Conservation (phyloP, 1,139 yeast genomes). For the Geotrichum candidum region DNA sequence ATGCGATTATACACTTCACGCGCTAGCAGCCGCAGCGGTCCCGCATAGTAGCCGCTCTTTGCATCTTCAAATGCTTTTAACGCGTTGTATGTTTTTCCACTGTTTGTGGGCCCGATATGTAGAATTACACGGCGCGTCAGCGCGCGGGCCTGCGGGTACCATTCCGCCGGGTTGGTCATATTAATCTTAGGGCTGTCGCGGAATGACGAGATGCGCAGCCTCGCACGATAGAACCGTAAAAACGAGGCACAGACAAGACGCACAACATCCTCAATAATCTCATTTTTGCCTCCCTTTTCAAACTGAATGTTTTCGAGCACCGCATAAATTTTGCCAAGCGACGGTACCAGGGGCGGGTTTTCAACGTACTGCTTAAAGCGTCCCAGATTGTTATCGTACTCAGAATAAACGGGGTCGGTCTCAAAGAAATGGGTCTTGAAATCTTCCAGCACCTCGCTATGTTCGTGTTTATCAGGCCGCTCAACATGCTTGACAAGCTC, state of each 20-base stretch:
- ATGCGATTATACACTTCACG: slow-evolving; percentile 85
- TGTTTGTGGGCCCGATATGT: slow-evolving; percentile 97
- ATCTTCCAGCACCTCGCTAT: slow-evolving; percentile 7
- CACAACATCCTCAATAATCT: neutral
- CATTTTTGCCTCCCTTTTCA: neutral
- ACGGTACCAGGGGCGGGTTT: slow-evolving; percentile 19
- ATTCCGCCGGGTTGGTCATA: slow-evolving; percentile 54
- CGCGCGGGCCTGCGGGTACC: slow-evolving; percentile 85
- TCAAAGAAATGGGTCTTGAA: slow-evolving; percentile 7
- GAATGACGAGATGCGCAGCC: slow-evolving; percentile 8
- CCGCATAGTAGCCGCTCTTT: slow-evolving; percentile 86
- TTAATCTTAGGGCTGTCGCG: slow-evolving; percentile 15
- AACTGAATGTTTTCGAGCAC: slow-evolving; percentile 13
- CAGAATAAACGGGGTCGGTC: slow-evolving; percentile 7
- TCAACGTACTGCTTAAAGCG: slow-evolving; percentile 10
- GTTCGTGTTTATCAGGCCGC: neutral
- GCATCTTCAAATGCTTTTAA: slow-evolving; percentile 61
- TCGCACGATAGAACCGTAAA: slow-evolving; percentile 15
- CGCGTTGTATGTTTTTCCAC: slow-evolving; percentile 92
- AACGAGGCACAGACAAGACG: slow-evolving; percentile 9
- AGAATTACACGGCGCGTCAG: slow-evolving; percentile 70
- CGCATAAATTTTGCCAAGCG: slow-evolving; percentile 12
- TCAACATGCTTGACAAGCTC: slow-evolving; percentile 1
- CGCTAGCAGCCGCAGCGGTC: slow-evolving; percentile 85
- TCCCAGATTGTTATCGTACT: slow-evolving; percentile 13